Base-by-base conservation (phyloP, 768 basidiomycete genomes). In the Russula brevipes region DNA sequence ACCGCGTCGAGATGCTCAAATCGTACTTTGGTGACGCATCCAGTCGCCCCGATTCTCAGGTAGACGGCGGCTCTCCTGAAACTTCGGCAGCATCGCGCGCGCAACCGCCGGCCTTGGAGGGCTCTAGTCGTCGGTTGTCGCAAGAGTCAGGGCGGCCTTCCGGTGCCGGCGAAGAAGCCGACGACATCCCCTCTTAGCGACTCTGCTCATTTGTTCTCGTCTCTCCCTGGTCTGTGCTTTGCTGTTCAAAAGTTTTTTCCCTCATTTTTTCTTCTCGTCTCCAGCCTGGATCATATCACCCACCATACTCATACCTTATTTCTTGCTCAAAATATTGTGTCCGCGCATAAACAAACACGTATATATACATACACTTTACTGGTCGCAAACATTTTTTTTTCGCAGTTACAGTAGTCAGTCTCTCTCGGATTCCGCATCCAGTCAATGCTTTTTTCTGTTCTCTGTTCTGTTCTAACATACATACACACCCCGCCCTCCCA, bases 321-420 rank as follows among this genome's bases (percentile, higher is more conserved):
- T 31, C 33, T 54, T 60, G 59, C 59, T 60, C 52, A 60, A 60
- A 33, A 53, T 60, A 53, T 60, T 30, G 9, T 60, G 35, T 54
- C 16, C 44, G 19, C 46, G 55, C 55, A 56, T 11, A 19, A 56
- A 24, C 24, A 24, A 24, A 24, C 17, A 35, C 31, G 31, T 56
- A 56, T 56, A 56, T 44, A 56, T 45, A 45, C 11, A 45, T 35
- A 45, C 33, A 45, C 44, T 44, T 35, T 44, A 56, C 7, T 17
- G 7, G 24, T 56, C 33, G 31, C 44, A 11, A 31, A 44, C 44
- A 24, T 24, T 24, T 24, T 24, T 24, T 24, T 46, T 56, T 35
- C 33, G 17, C 19, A 33, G 33, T 46, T 44, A 44, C 31, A 35
- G 41, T 56, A 42, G 41, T 42, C 12, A 42, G 10, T 24, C 24